Evolutionary conservation across 148 eudicot species (phyloP), one percentile per base, ranked within the genome.

Genomic region (Amaranthus hypochondriacus): DNA sequence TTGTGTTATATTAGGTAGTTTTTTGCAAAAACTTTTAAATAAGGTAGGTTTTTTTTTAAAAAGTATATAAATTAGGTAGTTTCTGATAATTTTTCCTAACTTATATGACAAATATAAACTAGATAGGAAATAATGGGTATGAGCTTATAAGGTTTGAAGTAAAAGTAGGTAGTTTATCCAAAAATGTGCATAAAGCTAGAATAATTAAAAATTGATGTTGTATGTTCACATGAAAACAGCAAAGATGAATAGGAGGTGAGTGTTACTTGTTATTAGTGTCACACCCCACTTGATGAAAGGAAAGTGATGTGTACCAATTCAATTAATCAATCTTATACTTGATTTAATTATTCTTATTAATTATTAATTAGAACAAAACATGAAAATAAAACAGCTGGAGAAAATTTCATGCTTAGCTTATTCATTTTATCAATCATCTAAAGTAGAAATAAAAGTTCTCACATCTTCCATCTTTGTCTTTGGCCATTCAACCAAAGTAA

Each of bases 401-500:
- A 68, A 74, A 53, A 46, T 74, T 68, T 7, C 43, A 18, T 66
- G 18, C 69, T 48, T 60, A 28, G 39, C 39, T 28, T 28, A 2
- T 28, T 28, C 39, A 28, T 49, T 21, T 74, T 18, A 2, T 60
- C 62, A 70, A 69, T 71, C 71, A 62, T 62, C 54, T 49, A 74
- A 64, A 70, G 74, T 56, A 69, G 65, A 62, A 74, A 28, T 11
- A 4, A 15, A 15, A 18, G 63, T 49, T 10, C 58, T 68, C 52
- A 46, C 2, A 72, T 65, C 54, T 61, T 43, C 39, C 74, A 42
- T 69, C 9, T 69, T 14, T 78, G 77, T 73, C 73, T 73, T 62
- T 58, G 57, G 6, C 62, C 39, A 68, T 59, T 21, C 68, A n/a
- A 78, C 68, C 76, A 73, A 73, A 58, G 68, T 78, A 14, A 67